Base-by-base conservation (phyloP, 2,329 filamentous ascomycete species). In the Capronia americana region DNA sequence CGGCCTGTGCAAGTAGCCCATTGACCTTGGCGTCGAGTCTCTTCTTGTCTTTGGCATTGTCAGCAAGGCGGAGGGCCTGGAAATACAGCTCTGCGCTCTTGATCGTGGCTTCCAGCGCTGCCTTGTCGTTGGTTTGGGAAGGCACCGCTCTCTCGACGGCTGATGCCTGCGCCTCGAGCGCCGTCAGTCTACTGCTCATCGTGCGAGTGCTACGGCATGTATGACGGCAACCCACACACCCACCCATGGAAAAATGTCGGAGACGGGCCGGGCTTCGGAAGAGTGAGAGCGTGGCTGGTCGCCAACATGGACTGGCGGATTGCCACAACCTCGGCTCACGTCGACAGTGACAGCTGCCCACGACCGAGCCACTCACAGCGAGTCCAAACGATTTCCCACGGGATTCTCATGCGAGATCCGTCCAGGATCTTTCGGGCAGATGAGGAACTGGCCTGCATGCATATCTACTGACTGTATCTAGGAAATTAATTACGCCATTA, bases 71-170 rank as follows among this genome's bases (percentile, higher is more conserved):
- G 61, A 92, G 81, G 2, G 92, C 92, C 74, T 87, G 86, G 88
- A 97, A 92, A 72, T 95, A 93, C 58, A 90, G 81, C 76, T 97
- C 92, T 24, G 89, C 90, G 4, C 91, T 91, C 70, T 85, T 82
- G 74, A 97, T 92, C 57, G 92, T 89, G 76, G 91, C 86, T 59
- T 88, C 82, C 63, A 97, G 83, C 51, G 92, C 92, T 72, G 88
- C 87, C 57, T 71, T 85, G 79, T 70, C 86, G 84, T 56, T 58
- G 53, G 61, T 48, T 26, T 63, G 58, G 23, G 51, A 53, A 34
- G 61, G 38, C 17, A 67, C 65, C 34, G 61, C 64, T 28, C 61
- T 58, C 63, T 72, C 71, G 41, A 65, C 50, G 23, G 62, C 59
- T 30, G 51, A 61, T 7, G 70, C 70, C 61, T 68, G 68, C 32